These are phyloP conservation scores for Plectosphaerella plurivora DNA, from an alignment of 2,329 filamentous ascomycete species.

Conservation along the genomic window DNA sequence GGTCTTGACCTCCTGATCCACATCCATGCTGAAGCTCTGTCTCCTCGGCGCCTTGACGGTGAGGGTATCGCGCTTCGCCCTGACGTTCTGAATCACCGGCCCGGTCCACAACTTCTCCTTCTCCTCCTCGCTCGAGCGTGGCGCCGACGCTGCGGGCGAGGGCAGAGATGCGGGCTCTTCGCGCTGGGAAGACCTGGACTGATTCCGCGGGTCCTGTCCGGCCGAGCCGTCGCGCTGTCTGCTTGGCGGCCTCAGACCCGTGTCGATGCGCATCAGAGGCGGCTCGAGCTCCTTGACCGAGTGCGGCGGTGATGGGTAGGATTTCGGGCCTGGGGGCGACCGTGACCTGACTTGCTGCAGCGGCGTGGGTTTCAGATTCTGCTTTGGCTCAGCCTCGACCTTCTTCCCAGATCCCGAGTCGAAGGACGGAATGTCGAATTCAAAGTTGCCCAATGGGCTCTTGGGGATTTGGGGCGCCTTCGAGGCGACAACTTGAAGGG, in stretches of 20 bases:
- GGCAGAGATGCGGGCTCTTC: slow-evolving; percentile 29
- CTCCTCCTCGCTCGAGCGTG: slow-evolving; percentile 34
- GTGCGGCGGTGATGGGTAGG: slow-evolving; percentile 27
- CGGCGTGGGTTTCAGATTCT: slow-evolving; percentile 9
- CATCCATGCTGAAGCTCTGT: slow-evolving; percentile 43
- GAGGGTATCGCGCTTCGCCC: slow-evolving; percentile 47
- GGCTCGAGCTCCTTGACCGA: slow-evolving; percentile 21
- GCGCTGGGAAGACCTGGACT: slow-evolving; percentile 21
- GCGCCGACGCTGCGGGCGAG: slow-evolving; percentile 35
- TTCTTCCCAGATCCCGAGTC: slow-evolving; percentile 1
- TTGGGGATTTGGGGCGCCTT: slow-evolving; percentile 21
- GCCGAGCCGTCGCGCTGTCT: neutral
- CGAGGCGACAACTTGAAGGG: slow-evolving; percentile 3
- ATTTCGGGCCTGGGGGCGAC: slow-evolving; percentile 5
- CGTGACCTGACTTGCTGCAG: neutral
- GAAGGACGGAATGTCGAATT: slow-evolving; percentile 24
- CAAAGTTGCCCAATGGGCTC: slow-evolving; percentile 35
- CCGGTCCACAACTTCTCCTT: slow-evolving; percentile 27
- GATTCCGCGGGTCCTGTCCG: neutral
- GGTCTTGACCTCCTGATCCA: slow-evolving; percentile 22
- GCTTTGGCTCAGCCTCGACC: neutral
- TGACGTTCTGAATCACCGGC: slow-evolving; percentile 42
- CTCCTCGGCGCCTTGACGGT: slow-evolving; percentile 39
- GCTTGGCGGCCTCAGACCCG: slow-evolving; percentile 11
- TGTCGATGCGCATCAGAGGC: slow-evolving; percentile 4